Conservation (phyloP, 108 stramenopile species). For the Aureococcus anophagefferens region DNA sequence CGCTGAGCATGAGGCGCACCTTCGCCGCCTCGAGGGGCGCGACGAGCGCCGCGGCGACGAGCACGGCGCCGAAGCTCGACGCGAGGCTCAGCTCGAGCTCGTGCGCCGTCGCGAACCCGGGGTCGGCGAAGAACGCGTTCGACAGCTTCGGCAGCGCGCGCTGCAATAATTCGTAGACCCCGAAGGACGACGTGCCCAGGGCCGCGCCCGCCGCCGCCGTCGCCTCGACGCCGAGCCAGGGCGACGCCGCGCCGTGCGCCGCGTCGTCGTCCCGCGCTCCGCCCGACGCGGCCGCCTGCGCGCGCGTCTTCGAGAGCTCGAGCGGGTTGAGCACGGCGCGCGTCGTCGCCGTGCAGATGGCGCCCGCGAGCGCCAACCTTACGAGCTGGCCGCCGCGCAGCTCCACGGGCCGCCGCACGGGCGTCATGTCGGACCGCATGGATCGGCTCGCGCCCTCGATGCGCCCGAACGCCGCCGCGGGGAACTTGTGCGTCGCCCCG, state of each 20-base stretch:
- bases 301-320: neutral
- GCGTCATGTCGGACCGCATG: neutral
- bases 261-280: neutral
- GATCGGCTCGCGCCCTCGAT: neutral
- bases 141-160: neutral
- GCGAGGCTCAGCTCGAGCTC: neutral
- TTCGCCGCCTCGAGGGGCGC: slow-evolving; percentile 23
- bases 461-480: neutral
- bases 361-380: neutral
- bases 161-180: neutral
- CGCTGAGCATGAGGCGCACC: slow-evolving; percentile 22
- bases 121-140: neutral
- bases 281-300: neutral
- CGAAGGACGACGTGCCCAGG: neutral
- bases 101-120: neutral
- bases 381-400: neutral
- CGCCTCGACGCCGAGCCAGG: neutral
- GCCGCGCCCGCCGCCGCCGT: neutral
- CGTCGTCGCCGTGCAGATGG: neutral
- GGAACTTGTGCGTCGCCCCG: neutral
- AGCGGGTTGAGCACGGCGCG: neutral
- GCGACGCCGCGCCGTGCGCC: neutral
- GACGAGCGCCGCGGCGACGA: neutral
- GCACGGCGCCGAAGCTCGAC: neutral
- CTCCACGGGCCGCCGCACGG: neutral